phyloP scores from a whole-genome alignment of 2,329 filamentous ascomycete genomes.

The Magnaporthales sp. region DNA sequence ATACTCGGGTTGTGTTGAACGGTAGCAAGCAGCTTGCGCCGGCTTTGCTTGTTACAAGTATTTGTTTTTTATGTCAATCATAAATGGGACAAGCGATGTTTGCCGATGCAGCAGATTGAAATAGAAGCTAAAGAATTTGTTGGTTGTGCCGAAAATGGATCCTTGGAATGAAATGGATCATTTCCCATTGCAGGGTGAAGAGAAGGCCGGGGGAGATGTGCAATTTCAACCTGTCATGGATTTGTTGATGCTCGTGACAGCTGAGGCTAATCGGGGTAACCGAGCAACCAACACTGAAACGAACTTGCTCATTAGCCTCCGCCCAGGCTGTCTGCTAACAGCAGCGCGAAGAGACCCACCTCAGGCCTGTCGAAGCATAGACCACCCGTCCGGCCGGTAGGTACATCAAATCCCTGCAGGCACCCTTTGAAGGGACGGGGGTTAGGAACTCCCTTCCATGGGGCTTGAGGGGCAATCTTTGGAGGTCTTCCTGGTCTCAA shows the following conservation, averaged over 20 bases:
- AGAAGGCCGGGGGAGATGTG: neutral
- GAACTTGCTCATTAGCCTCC: neutral
- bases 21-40: too few species aligned
- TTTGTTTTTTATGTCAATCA: neutral
- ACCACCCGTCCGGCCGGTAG: neutral
- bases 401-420: neutral
- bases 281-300: constrained; percentile 8
- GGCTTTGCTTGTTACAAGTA: too few species aligned
- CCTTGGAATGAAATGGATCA: neutral
- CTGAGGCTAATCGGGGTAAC: constrained; percentile 6
- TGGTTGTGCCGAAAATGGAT: neutral
- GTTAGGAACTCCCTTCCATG: neutral
- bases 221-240: neutral
- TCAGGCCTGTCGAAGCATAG: neutral
- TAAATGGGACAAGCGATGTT: neutral
- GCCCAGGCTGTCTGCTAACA: neutral
- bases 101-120: neutral
- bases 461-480: constrained; percentile 5
- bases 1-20: constrained; percentile 9
- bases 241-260: constrained; percentile 2
- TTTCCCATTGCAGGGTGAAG: constrained; percentile 4
- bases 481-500: constrained; percentile 5
- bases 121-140: neutral
- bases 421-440: neutral
- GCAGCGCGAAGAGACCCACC: neutral